phyloP scores from a whole-genome alignment of 1,284 basidiomycete genomes.

The Ceratobasidium sp. region DNA sequence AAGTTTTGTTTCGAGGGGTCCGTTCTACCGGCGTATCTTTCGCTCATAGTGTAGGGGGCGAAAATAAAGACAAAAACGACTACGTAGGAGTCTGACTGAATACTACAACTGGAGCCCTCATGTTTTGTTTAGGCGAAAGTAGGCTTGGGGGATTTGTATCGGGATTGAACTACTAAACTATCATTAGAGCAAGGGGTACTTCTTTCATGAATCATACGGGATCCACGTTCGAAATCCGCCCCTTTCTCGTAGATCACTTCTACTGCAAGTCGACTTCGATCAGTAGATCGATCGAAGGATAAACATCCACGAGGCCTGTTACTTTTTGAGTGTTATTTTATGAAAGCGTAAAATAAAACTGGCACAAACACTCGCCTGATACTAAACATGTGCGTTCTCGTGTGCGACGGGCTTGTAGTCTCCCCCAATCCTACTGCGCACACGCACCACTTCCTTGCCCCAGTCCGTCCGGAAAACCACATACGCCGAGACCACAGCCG shows the following conservation, averaged over 20 bases:
- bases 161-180: no score
- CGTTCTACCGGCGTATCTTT: no score
- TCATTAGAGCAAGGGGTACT: no score
- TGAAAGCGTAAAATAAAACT: background rate
- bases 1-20: no score
- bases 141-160: no score
- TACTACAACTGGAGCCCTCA: no score
- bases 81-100: no score
- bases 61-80: slow-evolving; percentile 24
- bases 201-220: no score
- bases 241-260: no score
- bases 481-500: slow-evolving; percentile 40
- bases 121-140: no score
- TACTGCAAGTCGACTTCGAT: background rate
- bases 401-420: slow-evolving; percentile 8
- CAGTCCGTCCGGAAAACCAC: slow-evolving; percentile 48
- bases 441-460: slow-evolving; percentile 47
- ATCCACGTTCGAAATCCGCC: background rate
- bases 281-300: background rate
- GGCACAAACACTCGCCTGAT: background rate
- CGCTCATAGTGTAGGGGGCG: background rate
- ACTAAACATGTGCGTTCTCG: background rate
- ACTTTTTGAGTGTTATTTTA: background rate
- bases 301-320: background rate
- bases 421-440: slow-evolving; percentile 41